Evolutionary conservation across 2,329 filamentous ascomycete genomes (phyloP).

Genomic region (Scedosporium dehoogii): DNA sequence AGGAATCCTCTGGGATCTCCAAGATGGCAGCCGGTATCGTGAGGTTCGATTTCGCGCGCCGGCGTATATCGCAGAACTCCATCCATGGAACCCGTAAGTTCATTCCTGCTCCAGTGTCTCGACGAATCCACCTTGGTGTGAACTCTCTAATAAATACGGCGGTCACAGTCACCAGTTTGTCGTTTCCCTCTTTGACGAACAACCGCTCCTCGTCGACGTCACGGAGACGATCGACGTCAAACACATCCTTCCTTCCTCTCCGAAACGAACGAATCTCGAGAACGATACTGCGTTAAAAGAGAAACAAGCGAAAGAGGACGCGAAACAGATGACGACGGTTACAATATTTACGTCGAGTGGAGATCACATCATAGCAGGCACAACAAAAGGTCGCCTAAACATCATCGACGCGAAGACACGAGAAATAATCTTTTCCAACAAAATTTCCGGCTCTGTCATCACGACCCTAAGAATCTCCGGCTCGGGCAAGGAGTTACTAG

Average conservation of each 20-base stretch:
- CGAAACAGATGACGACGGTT: slow-evolving; percentile 89
- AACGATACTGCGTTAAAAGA: slow-evolving; percentile 61
- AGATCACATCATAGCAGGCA: slow-evolving; percentile 83
- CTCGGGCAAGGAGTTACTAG: slow-evolving; percentile 77
- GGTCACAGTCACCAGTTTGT: slow-evolving; percentile 67
- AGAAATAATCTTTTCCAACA: slow-evolving; percentile 80
- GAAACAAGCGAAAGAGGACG: slow-evolving; percentile 83
- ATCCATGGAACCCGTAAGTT: slow-evolving; percentile 76
- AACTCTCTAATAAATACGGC: neutral
- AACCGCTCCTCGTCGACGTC: slow-evolving; percentile 80
- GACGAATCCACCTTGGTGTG: slow-evolving; percentile 8
- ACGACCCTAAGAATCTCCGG: slow-evolving; percentile 73
- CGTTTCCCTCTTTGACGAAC: slow-evolving; percentile 86
- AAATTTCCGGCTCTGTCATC: slow-evolving; percentile 78
- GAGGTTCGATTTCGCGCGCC: slow-evolving; percentile 87
- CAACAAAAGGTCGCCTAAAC: slow-evolving; percentile 92
- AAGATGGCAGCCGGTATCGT: slow-evolving; percentile 57
- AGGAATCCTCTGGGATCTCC: slow-evolving; percentile 88
- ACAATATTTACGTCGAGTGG: slow-evolving; percentile 80
- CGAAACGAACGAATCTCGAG: slow-evolving; percentile 62
- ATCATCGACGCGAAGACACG: slow-evolving; percentile 77
- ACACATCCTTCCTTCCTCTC: slow-evolving; percentile 69
- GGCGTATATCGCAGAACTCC: slow-evolving; percentile 90
- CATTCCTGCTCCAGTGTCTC: neutral
- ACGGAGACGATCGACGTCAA: slow-evolving; percentile 61